These are phyloP conservation scores for Scheffersomyces segobiensis DNA, from an alignment of 1,139 yeast species.

Conservation along the genomic window DNA sequence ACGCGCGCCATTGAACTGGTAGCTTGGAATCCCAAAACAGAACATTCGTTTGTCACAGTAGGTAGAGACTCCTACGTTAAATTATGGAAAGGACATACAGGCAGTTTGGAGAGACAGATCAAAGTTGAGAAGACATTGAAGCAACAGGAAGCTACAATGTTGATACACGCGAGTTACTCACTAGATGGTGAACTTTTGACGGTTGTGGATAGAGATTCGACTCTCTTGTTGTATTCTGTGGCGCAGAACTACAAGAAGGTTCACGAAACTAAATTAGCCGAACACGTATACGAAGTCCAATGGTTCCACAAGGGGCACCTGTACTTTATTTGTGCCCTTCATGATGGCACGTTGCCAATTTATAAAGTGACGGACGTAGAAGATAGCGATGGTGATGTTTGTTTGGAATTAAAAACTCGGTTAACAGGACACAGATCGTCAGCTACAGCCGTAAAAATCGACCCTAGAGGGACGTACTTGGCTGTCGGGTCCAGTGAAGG, in stretches of 20 bases:
- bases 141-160: constrained; percentile 12
- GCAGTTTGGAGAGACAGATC: constrained; percentile 36
- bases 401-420: constrained; percentile 23
- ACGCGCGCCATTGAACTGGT: constrained; percentile 48
- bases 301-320: constrained; percentile 32
- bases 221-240: constrained; percentile 28
- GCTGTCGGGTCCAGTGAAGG: constrained; percentile 74
- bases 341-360: constrained; percentile 35
- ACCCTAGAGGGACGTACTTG: constrained; percentile 57
- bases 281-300: constrained; percentile 34
- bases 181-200: constrained; percentile 55
- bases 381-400: constrained; percentile 2
- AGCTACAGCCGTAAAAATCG: constrained; percentile 51
- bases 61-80: constrained; percentile 55
- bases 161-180: constrained; percentile 46
- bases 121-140: constrained; percentile 21
- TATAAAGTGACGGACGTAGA: constrained; percentile 16
- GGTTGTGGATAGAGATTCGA: constrained; percentile 44
- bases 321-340: constrained; percentile 39
- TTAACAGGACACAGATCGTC: constrained; percentile 53
- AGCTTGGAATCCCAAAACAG: constrained; percentile 62
- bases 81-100: constrained; percentile 55
- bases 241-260: constrained; percentile 26
- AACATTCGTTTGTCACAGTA: constrained; percentile 56
- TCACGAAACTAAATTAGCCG: constrained; percentile 21